Base-by-base conservation (phyloP, 805 yeast genomes). In the Jamesozyma lodderae region DNA sequence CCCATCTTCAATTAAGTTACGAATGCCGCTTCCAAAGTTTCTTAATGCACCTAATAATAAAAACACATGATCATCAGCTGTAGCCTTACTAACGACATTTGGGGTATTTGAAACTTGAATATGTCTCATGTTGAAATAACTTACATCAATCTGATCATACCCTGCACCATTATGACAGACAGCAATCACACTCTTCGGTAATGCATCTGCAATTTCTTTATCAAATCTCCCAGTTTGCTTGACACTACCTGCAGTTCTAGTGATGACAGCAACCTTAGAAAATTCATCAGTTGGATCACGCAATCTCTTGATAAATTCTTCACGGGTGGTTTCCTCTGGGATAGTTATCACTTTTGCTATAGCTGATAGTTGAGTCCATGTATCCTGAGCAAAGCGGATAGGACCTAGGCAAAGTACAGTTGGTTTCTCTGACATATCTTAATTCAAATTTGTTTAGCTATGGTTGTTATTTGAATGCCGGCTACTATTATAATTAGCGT, bases 161-260 rank as follows among this genome's bases (percentile, higher is more conserved):
- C 83, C 88, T 0, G 90, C 90, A 41, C 88, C 88, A 42, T 69
- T 63, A 55, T 79, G 85, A 43, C 75, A 64, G 11, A 81, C 62
- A 11, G 73, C 63, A 41, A 67, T 66, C 6, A 81, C 66, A 0
- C 75, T 55, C 1, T 59, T 40, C 4, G 90, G 90, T 38, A 81
- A 63, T 20, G 68, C 67, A 8, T 58, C 46, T 16, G 74, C 68
- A 44, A 81, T 54, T 47, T 81, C 87, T 35, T 64, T 70, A 53
- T 81, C 87, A 44, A 81, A 75, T 32, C 75, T 59, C 1, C 88
- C 88, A 3, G 85, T 78, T 35, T 65, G 60, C 6, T 46, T 44
- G 9, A 68, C 66, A 43, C 79, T 69, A 4, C 58, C 65, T 41
- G 71, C 77, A 1, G 86, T 77, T 46, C 87, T 67, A 1, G 71